phyloP scores from a whole-genome alignment of 1,284 basidiomycete genomes.

The Cryptococcus deneoformans region DNA sequence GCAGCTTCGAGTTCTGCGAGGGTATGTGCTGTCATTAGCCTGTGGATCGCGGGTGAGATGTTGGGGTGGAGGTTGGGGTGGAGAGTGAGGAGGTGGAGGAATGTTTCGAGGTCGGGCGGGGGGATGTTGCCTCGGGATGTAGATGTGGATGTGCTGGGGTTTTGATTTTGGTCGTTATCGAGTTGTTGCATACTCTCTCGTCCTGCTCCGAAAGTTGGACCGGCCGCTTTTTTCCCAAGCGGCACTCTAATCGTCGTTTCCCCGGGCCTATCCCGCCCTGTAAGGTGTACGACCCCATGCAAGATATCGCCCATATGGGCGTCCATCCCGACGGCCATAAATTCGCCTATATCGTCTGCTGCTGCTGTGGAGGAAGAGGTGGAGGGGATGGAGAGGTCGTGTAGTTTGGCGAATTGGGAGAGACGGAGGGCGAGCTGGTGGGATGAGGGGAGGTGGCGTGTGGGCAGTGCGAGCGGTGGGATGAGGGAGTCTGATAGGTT shows the following conservation, averaged over 20 bases:
- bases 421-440: constrained; percentile 34
- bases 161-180: neutral
- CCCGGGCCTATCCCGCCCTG: constrained; percentile 33
- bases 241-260: constrained; percentile 33
- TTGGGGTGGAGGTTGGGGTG: constrained; percentile 38
- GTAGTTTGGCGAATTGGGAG: constrained; percentile 30
- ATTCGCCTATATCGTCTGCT: constrained; percentile 38
- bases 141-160: neutral
- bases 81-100: constrained; percentile 39
- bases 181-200: neutral
- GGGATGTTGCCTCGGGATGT: constrained; percentile 18
- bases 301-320: constrained; percentile 38
- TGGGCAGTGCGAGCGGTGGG: constrained; percentile 25
- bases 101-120: constrained; percentile 24
- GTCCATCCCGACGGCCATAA: constrained; percentile 44
- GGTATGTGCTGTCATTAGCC: constrained; percentile 29
- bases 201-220: neutral
- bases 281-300: constrained; percentile 35
- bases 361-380: constrained; percentile 11
- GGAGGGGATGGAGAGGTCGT: constrained; percentile 26
- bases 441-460: constrained; percentile 32
- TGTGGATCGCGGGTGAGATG: constrained; percentile 40
- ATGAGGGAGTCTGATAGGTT: constrained; percentile 11
- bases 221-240: neutral
- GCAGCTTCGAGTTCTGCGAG: constrained; percentile 24